Conservation (phyloP, 139 green algal species). For the Astrephomene gubernaculifera region DNA sequence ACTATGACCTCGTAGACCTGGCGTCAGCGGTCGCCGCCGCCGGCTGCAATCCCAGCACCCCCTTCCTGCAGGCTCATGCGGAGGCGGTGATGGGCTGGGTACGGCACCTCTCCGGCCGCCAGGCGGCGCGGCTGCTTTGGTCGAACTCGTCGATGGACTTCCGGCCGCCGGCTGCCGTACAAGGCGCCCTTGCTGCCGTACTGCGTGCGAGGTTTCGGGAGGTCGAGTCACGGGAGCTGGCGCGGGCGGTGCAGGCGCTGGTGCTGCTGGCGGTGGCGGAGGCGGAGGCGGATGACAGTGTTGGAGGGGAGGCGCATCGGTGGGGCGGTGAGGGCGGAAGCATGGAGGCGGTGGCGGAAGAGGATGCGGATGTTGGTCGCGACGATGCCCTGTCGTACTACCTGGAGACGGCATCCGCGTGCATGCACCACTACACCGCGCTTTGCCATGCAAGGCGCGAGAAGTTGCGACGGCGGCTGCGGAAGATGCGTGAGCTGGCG, state of each 20-base stretch:
- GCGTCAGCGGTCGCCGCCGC: background rate
- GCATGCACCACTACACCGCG: too few species aligned
- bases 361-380: too few species aligned
- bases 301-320: too few species aligned
- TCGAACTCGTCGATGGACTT: conserved; percentile 26
- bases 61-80: conserved; percentile 8
- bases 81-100: conserved; percentile 8
- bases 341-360: too few species aligned
- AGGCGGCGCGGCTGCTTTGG: conserved; percentile 37
- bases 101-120: conserved; percentile 13
- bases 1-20: conserved; percentile 36
- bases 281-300: background rate
- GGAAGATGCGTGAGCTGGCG: too few species aligned
- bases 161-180: background rate
- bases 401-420: background rate
- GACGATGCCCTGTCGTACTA: background rate
- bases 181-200: conserved; percentile 5
- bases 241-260: conserved; percentile 10
- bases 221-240: background rate
- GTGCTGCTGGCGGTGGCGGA: background rate
- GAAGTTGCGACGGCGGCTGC: too few species aligned
- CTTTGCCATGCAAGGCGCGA: too few species aligned
- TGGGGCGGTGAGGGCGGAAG: too few species aligned
- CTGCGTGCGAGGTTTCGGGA: background rate
- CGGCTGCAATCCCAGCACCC: conserved; percentile 33